Evolutionary conservation across 2,329 filamentous ascomycete species (phyloP), one percentile per base, ranked within the genome.

Genomic region (Ceratocystis alfenasii): DNA sequence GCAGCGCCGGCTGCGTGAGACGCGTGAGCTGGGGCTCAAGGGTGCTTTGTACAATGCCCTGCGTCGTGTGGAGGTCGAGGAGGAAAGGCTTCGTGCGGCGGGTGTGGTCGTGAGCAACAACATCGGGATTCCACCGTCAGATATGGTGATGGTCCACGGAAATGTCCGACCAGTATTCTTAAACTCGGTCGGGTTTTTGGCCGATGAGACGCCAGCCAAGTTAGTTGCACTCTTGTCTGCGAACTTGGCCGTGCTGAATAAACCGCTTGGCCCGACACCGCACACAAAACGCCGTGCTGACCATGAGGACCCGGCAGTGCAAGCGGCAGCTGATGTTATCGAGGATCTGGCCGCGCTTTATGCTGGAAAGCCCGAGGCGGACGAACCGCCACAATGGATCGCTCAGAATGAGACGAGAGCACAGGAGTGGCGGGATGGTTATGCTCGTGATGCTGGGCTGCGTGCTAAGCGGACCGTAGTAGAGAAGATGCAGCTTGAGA

Each of bases 381-480:
- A 71, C 1, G 76, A 80, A 55, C 80, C 83, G 2, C 81, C 83
- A 0, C 76, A 78, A 20, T 83, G 81, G 77, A 76, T 84, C 69
- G 73, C 73, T 8, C 73, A 78, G 25, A 76, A 80, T 41, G 72
- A 77, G 2, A 78, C 78, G 41, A 77, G 77, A 68, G 74, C 79
- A 0, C 77, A 78, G 8, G 78, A 82, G 68, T 85, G 82, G 82
- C 79, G 78, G 74, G 72, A 77, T 10, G 81, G 80, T 0, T 79
- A 78, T 68, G 76, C 76, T 65, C 76, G 74, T 67, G 77, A 78
- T 63, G 59, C 71, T 12, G 72, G 75, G 7, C 71, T 72, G 1
- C 75, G 74, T 59, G 74, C 78, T 60, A 50, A 44, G 67, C 67
- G 30, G 45, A 65, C 5, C 28, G 72, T 75, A 50, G 61, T 30